Evolutionary conservation across 2,329 filamentous ascomycete species (phyloP), one percentile per base, ranked within the genome.

Genomic region (Corinectria fuckeliana): DNA sequence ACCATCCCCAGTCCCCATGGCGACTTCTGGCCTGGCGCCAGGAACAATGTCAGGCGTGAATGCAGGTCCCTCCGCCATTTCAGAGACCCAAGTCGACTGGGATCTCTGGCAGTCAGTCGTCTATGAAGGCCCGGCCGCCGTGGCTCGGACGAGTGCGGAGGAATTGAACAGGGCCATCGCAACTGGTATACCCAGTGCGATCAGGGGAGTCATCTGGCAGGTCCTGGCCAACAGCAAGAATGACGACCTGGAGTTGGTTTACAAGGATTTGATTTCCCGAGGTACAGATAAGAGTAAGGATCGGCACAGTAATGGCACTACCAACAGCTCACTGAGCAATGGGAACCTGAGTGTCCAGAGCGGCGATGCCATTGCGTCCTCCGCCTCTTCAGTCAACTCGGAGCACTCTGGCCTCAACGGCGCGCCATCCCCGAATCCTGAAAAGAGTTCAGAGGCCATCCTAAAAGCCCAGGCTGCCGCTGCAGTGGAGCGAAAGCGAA

Each of bases 191-290:
- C 95, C 95, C 1, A 93, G 90, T 66, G 94, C 93, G 3, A 97
- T 99, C 62, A 89, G 95, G 58, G 96, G 95, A n/a, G 95, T 99
- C 2, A 93, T 99, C 50, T 99, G 95, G 95, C 95, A 99, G 77
- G 94, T 98, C 7, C 80, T 99, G 62, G 93, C 95, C 3, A 92
- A 97, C 72, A 97, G 93, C 78, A 96, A 97, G 76, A 96, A 92
- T 68, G 90, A 94, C 61, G 92, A 96, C 42, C 80, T 99, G 16
- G 95, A 99, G 76, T 78, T 82, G 14, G 85, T 93, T n/a, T 99
- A 98, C 78, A 86, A 85, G 64, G 93, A 96, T 60, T 83, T 99
- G 9, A 85, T 91, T 28, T 85, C 84, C 48, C 86, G 91, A 60
- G 93, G 93, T 21, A 93, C 92, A 3, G 91, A 93, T 59, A 92